phyloP scores from a whole-genome alignment of 1,284 basidiomycete species.

The Sparassis latifolia region DNA sequence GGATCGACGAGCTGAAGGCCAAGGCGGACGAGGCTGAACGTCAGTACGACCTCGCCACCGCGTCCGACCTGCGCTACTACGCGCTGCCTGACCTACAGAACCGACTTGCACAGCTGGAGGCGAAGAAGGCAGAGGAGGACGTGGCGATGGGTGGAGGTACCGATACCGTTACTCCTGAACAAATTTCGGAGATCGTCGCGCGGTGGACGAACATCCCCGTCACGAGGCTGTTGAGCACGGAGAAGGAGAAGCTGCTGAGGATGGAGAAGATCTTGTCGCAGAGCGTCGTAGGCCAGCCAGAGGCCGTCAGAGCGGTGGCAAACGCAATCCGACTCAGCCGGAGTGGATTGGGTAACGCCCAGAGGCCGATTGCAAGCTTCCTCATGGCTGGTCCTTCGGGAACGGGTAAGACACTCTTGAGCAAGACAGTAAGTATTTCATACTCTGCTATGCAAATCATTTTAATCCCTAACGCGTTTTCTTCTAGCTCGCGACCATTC shows the following conservation, averaged over 20 bases:
- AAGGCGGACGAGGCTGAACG: constrained; percentile 96
- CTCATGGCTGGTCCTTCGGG: constrained; percentile 92
- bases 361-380: constrained; percentile 89
- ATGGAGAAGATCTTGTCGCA: constrained; percentile 66
- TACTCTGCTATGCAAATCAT: background rate
- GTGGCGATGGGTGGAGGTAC: constrained; percentile 38
- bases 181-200: constrained; percentile 87
- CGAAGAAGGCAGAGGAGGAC: constrained; percentile 71
- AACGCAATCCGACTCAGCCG: constrained; percentile 89
- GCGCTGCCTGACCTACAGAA: constrained; percentile 89
- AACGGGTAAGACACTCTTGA: constrained; percentile 83
- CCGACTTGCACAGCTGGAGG: constrained; percentile 68
- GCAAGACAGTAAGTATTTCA: constrained; percentile 69
- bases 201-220: constrained; percentile 92
- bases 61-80: constrained; percentile 89
- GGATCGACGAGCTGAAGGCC: constrained; percentile 87
- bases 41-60: constrained; percentile 77
- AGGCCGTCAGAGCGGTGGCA: constrained; percentile 85
- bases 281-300: constrained; percentile 83
- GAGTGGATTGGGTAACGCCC: constrained; percentile 80
- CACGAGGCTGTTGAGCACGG: constrained; percentile 81
- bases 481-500: constrained; percentile 68
- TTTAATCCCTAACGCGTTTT: constrained; percentile 13
- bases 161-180: constrained; percentile 83
- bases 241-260: constrained; percentile 83